Evolutionary conservation across 805 yeast species (phyloP).

Genomic region (Barnettozyma salicaria): DNA sequence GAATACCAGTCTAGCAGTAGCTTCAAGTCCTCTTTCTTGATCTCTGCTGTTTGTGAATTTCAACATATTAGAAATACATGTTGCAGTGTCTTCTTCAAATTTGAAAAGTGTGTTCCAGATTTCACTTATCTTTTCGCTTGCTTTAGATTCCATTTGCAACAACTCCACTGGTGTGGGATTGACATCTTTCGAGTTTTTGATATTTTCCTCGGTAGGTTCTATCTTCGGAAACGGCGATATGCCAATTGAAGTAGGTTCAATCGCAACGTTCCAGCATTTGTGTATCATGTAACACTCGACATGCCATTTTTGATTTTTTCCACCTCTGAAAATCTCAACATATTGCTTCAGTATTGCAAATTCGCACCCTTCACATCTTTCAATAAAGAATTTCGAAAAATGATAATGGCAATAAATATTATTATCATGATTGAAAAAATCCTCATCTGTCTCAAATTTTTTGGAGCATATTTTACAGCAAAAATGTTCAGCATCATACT

Average conservation of each 20-base stretch:
- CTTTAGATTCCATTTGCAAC: conserved; percentile 52
- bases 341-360: conserved; percentile 90
- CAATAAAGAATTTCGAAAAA: conserved; percentile 80
- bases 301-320: conserved; percentile 94
- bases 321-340: conserved; percentile 87
- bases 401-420: conserved; percentile 87
- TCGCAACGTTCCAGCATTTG: conserved; percentile 89
- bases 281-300: conserved; percentile 98
- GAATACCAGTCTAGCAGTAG: conserved; percentile 66
- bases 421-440: conserved; percentile 82
- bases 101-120: conserved; percentile 86
- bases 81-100: conserved; percentile 86
- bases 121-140: conserved; percentile 52
- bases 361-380: conserved; percentile 88
- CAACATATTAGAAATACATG: conserved; percentile 86
- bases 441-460: conserved; percentile 85
- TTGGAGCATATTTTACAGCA: conserved; percentile 82
- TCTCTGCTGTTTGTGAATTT: conserved; percentile 73
- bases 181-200: conserved; percentile 23
- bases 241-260: conserved; percentile 57
- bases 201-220: conserved; percentile 23
- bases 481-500: conserved; percentile 93
- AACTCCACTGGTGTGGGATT: conserved; percentile 43
- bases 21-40: conserved; percentile 56
- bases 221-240: conserved; percentile 29